These are phyloP conservation scores for Lunularia cruciata DNA, from an alignment of 225 moss, liverwort and hornwort genomes.

Conservation along the genomic window DNA sequence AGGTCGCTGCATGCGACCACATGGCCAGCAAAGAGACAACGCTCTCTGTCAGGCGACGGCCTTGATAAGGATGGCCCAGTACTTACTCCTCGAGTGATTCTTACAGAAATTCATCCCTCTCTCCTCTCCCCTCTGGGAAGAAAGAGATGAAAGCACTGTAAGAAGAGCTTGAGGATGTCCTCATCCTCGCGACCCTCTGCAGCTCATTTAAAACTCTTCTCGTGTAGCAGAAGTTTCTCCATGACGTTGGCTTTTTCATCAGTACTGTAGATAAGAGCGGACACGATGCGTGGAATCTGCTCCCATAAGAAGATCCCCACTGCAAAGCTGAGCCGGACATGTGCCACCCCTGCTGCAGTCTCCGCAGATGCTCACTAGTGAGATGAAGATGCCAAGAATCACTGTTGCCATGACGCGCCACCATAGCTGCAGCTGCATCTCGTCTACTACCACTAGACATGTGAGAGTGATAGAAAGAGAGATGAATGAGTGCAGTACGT, in stretches of 20 bases:
- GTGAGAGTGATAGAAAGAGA: no score
- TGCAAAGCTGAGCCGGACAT: conserved; percentile 2
- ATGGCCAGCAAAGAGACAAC: neutral
- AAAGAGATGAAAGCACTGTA: no score
- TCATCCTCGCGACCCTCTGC: neutral
- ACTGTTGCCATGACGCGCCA: neutral
- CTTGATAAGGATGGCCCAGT: neutral
- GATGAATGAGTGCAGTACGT: neutral
- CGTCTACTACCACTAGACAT: neutral
- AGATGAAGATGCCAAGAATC: neutral
- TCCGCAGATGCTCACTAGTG: neutral
- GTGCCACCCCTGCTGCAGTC: neutral
- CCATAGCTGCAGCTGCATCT: neutral
- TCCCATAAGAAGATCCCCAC: neutral
- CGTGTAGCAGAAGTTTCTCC: neutral
- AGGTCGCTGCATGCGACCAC: neutral
- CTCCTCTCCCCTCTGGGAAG: neutral
- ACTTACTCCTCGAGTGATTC: neutral
- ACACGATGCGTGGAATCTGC: neutral
- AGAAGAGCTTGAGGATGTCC: neutral
- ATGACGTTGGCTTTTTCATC: neutral
- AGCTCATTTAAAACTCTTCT: neutral
- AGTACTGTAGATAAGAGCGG: neutral
- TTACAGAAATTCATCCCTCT: neutral
- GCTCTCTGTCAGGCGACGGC: neutral